Percentiles rank a stretch among this genome's conserved stretches.
phyloP scores from a whole-genome alignment of 306 rosid genomes.

The Gillenia trifoliata region DNA sequence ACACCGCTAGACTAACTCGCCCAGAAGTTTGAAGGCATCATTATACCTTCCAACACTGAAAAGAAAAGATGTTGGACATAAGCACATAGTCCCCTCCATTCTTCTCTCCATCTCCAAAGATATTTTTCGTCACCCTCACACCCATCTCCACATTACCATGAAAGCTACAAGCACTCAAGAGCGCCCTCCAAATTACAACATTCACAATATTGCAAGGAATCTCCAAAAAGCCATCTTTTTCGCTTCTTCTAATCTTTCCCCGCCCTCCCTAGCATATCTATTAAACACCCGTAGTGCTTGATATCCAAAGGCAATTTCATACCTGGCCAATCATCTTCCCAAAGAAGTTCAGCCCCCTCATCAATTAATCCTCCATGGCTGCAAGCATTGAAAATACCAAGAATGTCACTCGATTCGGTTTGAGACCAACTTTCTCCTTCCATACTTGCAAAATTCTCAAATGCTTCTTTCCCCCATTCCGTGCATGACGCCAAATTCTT shows the following conservation, averaged over 20 bases:
- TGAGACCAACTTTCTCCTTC: slow-evolving; percentile 51
- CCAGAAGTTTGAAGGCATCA: no score
- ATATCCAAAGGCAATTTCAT: slow-evolving; percentile 20
- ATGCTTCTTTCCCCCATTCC: slow-evolving; percentile 62
- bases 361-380: slow-evolving; percentile 72
- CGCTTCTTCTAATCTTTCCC: slow-evolving; percentile 75
- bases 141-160: slow-evolving; percentile 54
- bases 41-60: slow-evolving; percentile 59
- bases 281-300: slow-evolving; percentile 70
- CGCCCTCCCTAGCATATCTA: slow-evolving; percentile 65
- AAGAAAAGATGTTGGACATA: slow-evolving; percentile 68
- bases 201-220: slow-evolving; percentile 54
- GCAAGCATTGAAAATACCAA: slow-evolving; percentile 57
- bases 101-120: slow-evolving; percentile 49
- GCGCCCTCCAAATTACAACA: slow-evolving; percentile 66
- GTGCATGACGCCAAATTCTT: no score
- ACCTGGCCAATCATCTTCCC: slow-evolving; percentile 38
- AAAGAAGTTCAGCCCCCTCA: slow-evolving; percentile 61
- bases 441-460: slow-evolving; percentile 46
- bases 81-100: slow-evolving; percentile 79
- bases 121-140: slow-evolving; percentile 45
- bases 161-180: slow-evolving; percentile 66
- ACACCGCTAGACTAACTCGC: no score
- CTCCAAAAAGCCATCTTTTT: slow-evolving; percentile 51
- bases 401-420: slow-evolving; percentile 54